Conservation (phyloP, 2,329 filamentous ascomycete species). For the Triangularia verruculosa region DNA sequence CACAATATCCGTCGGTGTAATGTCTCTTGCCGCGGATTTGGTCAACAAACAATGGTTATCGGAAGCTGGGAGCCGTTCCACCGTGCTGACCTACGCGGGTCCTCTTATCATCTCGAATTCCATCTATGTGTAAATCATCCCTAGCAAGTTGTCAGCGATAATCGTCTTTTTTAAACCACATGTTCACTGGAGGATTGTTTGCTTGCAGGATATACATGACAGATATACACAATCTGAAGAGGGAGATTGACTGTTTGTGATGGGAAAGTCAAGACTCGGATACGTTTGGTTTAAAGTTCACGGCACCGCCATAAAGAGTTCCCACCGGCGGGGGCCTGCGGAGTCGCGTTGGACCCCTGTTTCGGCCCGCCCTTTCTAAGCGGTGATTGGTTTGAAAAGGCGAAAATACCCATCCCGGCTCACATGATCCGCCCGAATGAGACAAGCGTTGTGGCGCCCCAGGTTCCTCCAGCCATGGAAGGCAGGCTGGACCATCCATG, state of each 20-base stretch:
- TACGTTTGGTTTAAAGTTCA: background rate
- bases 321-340: background rate
- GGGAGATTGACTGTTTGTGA: background rate
- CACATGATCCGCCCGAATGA: conserved; percentile 13
- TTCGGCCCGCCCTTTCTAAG: background rate
- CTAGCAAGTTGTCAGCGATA: background rate
- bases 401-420: background rate
- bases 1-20: background rate
- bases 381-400: background rate
- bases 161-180: background rate
- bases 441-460: background rate
- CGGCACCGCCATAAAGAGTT: background rate
- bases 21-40: background rate
- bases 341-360: background rate
- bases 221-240: background rate
- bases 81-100: background rate
- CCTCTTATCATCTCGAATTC: background rate
- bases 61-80: background rate
- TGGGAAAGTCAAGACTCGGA: background rate
- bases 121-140: background rate
- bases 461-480: conserved; percentile 3
- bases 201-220: no score
- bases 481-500: conserved; percentile 19
- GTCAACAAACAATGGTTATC: background rate
- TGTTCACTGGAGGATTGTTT: no score